These are phyloP conservation scores for Phytopythium vexans DNA, from an alignment of 352 stramenopile species.

Conservation along the genomic window DNA sequence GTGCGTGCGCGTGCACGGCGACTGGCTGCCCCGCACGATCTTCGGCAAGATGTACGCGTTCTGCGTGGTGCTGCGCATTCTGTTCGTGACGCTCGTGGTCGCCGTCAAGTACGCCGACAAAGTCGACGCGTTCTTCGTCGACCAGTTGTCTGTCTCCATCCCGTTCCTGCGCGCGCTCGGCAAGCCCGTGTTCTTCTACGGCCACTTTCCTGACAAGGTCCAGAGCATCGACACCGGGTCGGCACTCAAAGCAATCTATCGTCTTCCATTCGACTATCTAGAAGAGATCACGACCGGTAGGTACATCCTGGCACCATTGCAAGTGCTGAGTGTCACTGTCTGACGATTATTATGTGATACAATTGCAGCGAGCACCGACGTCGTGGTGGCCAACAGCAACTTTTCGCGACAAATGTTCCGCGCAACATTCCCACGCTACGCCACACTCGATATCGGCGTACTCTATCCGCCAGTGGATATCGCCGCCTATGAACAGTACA, in stretches of 20 bases:
- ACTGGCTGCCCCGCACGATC: constrained; percentile 93
- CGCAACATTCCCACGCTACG: constrained; percentile 81
- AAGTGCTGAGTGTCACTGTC: not conserved
- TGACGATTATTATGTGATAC: not conserved
- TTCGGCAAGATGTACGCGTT: constrained; percentile 88
- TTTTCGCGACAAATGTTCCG: constrained; percentile 94
- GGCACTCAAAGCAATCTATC: constrained; percentile 86
- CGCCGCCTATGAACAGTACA: constrained; percentile 47
- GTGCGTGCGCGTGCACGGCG: constrained; percentile 89
- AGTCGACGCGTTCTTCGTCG: constrained; percentile 76
- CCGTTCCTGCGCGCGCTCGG: constrained; percentile 67
- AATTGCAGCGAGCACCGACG: constrained; percentile 70
- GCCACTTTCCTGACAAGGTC: constrained; percentile 98
- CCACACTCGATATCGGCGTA: constrained; percentile 65
- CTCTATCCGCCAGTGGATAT: constrained; percentile 95
- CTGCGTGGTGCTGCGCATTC: constrained; percentile 91
- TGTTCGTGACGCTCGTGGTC: constrained; percentile 89
- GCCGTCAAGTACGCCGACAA: constrained; percentile 34
- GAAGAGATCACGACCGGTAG: constrained; percentile 93
- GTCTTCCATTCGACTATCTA: constrained; percentile 88
- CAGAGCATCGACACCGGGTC: constrained; percentile 70
- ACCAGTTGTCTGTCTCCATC: constrained; percentile 80
- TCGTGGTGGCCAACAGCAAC: constrained; percentile 95
- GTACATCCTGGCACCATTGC: constrained; percentile 10
- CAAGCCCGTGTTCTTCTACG: constrained; percentile 97